A percentile compares a stretch with the other conserved stretches of the same genome.
These are phyloP conservation scores for Nakazawaea anatomiae DNA, from an alignment of 805 yeast species.

Conservation along the genomic window DNA sequence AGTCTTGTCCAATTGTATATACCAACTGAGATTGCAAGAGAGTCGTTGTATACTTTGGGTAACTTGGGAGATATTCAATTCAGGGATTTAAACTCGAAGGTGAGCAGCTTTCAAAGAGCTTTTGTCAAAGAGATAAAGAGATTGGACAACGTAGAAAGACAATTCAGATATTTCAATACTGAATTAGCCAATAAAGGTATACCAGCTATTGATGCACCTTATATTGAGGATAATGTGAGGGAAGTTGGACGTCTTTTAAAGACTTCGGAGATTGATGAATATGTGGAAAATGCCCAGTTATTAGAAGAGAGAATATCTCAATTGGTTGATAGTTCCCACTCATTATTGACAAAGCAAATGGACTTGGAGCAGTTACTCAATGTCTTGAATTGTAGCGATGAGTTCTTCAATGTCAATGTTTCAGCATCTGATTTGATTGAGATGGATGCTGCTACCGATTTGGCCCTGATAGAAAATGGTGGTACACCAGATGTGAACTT, in stretches of 20 bases:
- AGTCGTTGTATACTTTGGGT: constrained; percentile 80
- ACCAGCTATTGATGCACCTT: constrained; percentile 16
- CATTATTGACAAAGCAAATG: constrained; percentile 56
- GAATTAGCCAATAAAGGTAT: constrained; percentile 48
- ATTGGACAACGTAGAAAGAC: constrained; percentile 85
- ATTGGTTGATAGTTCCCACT: constrained; percentile 62
- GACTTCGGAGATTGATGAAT: constrained; percentile 65
- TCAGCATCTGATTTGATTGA: constrained; percentile 21
- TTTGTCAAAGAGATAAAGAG: constrained; percentile 84
- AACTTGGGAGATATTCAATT: constrained; percentile 83
- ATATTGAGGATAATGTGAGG: constrained; percentile 4
- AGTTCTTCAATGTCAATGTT: constrained; percentile 30
- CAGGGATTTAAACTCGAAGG: constrained; percentile 77
- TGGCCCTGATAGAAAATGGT: constrained; percentile 33
- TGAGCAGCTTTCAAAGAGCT: constrained; percentile 81
- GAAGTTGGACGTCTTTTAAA: constrained; percentile 7
- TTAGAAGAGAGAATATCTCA: constrained; percentile 73
- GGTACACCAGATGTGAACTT: constrained; percentile 36
- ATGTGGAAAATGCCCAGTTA: constrained; percentile 53
- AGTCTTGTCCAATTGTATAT: constrained; percentile 85
- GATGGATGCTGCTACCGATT: constrained; percentile 18
- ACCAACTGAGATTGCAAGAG: constrained; percentile 85
- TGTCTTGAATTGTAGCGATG: constrained; percentile 46
- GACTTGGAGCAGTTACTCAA: constrained; percentile 67
- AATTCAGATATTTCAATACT: constrained; percentile 50